Conservation (phyloP, 208 protist genomes). For the Acanthamoeba triangularis region DNA sequence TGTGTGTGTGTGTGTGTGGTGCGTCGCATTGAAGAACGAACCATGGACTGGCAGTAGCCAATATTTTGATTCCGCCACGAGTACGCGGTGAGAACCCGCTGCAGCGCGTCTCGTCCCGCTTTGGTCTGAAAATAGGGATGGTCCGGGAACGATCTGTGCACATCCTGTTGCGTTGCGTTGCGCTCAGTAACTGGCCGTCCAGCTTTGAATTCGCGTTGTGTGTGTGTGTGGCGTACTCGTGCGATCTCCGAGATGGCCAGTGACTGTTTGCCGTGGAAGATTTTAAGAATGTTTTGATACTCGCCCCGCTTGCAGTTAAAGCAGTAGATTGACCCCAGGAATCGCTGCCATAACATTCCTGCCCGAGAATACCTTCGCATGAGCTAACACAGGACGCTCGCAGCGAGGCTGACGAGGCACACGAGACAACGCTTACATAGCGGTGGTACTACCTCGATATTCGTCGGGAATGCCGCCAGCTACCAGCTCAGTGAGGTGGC, state of each 20-base stretch:
- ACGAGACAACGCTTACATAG: background rate
- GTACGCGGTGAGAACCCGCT: slow-evolving; percentile 82
- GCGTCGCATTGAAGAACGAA: background rate
- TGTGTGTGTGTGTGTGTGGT: no score
- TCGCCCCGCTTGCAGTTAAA: slow-evolving; percentile 58
- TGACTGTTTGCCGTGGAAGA: slow-evolving; percentile 16
- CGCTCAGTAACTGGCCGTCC: background rate
- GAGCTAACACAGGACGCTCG: background rate
- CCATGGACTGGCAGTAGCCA: slow-evolving; percentile 77
- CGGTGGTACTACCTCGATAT: background rate
- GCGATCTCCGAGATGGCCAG: slow-evolving; percentile 63
- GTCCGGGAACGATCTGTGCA: slow-evolving; percentile 86
- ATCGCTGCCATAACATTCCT: slow-evolving; percentile 68
- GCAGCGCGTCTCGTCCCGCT: slow-evolving; percentile 67
- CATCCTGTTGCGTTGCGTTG: slow-evolving; percentile 79
- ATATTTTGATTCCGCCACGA: slow-evolving; percentile 76
- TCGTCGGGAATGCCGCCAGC: slow-evolving; percentile 68
- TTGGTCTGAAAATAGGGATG: slow-evolving; percentile 83
- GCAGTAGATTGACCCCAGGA: slow-evolving; percentile 59
- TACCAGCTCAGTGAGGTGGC: slow-evolving; percentile 1
- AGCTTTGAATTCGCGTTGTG: background rate
- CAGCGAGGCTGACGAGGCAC: background rate
- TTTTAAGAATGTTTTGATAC: slow-evolving; percentile 57
- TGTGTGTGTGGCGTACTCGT: background rate
- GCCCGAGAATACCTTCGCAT: background rate